Conservation (phyloP, 2,329 filamentous ascomycete genomes). For the Paecilomyces sp. region DNA sequence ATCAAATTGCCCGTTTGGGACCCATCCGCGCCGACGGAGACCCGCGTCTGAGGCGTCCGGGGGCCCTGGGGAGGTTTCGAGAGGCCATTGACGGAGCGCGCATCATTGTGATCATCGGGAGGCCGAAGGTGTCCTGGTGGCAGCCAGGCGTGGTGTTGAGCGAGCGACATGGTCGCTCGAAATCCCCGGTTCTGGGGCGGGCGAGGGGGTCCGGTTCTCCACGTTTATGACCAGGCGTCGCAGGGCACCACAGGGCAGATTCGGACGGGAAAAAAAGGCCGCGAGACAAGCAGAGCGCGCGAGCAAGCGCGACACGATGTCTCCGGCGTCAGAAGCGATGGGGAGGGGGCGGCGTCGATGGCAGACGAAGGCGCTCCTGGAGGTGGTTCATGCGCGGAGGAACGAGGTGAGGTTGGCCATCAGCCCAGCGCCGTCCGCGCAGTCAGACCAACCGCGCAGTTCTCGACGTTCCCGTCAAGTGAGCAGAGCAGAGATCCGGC, state of each 20-base stretch:
- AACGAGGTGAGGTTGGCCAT: slow-evolving; percentile 31
- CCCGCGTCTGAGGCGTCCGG: slow-evolving; percentile 37
- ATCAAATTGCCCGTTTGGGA: slow-evolving; percentile 41
- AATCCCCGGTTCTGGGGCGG: slow-evolving; percentile 40
- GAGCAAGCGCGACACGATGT: slow-evolving; percentile 19
- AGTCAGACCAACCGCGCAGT: slow-evolving; percentile 25
- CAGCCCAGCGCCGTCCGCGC: slow-evolving; percentile 9
- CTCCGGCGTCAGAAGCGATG: slow-evolving; percentile 27
- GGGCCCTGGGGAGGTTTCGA: slow-evolving; percentile 36
- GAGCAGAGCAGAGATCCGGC: no score
- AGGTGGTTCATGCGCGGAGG: slow-evolving; percentile 34
- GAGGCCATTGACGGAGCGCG: slow-evolving; percentile 36
- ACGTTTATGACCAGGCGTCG: slow-evolving; percentile 32
- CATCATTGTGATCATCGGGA: slow-evolving; percentile 51
- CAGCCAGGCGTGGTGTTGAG: slow-evolving; percentile 62
- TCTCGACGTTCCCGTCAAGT: slow-evolving; percentile 4
- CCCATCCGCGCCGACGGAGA: slow-evolving; percentile 38
- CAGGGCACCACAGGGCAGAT: slow-evolving; percentile 18
- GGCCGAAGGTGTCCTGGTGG: slow-evolving; percentile 53
- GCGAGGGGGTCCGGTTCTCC: slow-evolving; percentile 38
- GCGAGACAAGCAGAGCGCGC: slow-evolving; percentile 14
- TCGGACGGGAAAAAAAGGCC: slow-evolving; percentile 25
- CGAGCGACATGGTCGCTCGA: slow-evolving; percentile 55
- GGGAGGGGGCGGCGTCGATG: slow-evolving; percentile 28
- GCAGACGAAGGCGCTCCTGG: slow-evolving; percentile 28